These are phyloP conservation scores for Cystobasidium slooffiae DNA, from an alignment of 1,284 basidiomycete species.

Conservation along the genomic window DNA sequence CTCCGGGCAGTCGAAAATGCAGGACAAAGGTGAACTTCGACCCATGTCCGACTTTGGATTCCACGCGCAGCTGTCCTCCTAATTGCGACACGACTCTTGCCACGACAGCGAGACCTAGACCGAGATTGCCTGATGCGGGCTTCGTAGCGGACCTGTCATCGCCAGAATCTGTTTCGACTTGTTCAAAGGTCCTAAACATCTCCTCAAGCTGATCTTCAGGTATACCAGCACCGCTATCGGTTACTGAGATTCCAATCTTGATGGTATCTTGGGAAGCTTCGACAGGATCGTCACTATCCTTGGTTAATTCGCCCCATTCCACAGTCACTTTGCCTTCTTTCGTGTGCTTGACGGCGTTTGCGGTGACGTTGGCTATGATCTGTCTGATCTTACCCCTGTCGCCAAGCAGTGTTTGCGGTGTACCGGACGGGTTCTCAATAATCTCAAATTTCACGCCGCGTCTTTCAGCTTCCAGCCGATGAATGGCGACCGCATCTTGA, in stretches of 20 bases:
- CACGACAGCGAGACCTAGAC: conserved; percentile 57
- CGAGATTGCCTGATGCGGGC: conserved; percentile 47
- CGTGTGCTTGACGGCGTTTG: conserved; percentile 85
- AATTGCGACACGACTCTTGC: conserved; percentile 58
- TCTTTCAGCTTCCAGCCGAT: conserved; percentile 70
- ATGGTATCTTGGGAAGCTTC: conserved; percentile 60
- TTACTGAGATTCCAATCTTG: conserved; percentile 60
- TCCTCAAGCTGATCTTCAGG: conserved; percentile 71
- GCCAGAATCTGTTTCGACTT: conserved; percentile 66
- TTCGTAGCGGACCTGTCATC: conserved; percentile 3
- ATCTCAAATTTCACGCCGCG: conserved; percentile 70
- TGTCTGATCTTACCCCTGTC: conserved; percentile 70
- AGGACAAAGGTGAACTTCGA: conserved; percentile 58
- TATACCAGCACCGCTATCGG: conserved; percentile 64
- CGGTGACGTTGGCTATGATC: conserved; percentile 79
- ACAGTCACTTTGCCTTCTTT: conserved; percentile 53
- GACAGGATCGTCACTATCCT: conserved; percentile 29
- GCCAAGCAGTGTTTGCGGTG: conserved; percentile 52
- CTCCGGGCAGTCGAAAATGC: conserved; percentile 55
- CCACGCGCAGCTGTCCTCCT: conserved; percentile 58
- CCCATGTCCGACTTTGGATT: conserved; percentile 57
- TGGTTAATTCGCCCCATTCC: conserved; percentile 52
- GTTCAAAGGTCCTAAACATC: conserved; percentile 85
- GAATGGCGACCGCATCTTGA: conserved; percentile 67
- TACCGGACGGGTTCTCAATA: conserved; percentile 53